Evolutionary conservation across 1,284 basidiomycete genomes (phyloP).

Genomic region (Papiliotrema fonsecae): DNA sequence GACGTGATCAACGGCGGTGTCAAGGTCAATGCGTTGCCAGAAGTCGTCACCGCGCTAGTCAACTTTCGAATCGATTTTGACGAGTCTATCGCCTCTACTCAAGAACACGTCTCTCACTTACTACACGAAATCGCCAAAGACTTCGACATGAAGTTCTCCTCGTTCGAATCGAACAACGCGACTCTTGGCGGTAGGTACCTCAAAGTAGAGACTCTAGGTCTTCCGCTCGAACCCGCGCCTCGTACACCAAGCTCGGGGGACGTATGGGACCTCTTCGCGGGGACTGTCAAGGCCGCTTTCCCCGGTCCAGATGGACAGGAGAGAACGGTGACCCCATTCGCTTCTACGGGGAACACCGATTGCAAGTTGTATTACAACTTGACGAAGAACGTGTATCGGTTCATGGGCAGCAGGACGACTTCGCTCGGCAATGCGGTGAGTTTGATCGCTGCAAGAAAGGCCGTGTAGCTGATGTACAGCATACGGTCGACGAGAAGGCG

Average conservation of each 20-base stretch:
- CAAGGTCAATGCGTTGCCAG: constrained; percentile 38
- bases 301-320: constrained; percentile 32
- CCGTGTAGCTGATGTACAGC: constrained; percentile 15
- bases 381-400: constrained; percentile 43
- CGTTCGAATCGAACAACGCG: constrained; percentile 19
- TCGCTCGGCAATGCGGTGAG: constrained; percentile 21
- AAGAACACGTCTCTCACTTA: constrained; percentile 30
- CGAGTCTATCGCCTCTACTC: constrained; percentile 32
- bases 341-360: constrained; percentile 36
- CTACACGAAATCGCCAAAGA: constrained; percentile 31
- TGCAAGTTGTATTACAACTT: constrained; percentile 48
- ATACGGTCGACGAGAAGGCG: constrained; percentile 44
- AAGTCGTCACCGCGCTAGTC: constrained; percentile 35
- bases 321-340: constrained; percentile 38
- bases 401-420: constrained; percentile 24
- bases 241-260: constrained; percentile 34
- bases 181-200: constrained; percentile 22
- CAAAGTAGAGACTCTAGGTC: constrained; percentile 35
- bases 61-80: constrained; percentile 47
- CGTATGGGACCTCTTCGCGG: constrained; percentile 46
- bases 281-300: constrained; percentile 40
- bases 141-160: constrained; percentile 23
- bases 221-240: constrained; percentile 45
- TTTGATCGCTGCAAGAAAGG: not conserved
- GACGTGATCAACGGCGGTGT: constrained; percentile 42